phyloP scores from a whole-genome alignment of 108 stramenopile species.

The Nitzschia palea region DNA sequence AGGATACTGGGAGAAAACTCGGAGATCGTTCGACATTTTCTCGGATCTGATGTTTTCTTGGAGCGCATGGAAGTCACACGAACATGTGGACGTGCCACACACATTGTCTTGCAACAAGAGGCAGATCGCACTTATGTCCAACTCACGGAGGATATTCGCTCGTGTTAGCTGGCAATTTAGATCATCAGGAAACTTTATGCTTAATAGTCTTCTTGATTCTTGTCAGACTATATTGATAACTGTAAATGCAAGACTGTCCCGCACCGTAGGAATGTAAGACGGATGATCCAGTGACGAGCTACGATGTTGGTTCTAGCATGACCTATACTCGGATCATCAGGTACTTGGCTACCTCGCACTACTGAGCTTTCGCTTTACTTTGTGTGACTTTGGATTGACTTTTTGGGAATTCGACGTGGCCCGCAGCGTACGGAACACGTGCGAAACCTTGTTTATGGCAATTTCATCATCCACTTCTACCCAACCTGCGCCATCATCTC shows the following conservation, averaged over 20 bases:
- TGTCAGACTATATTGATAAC: too few species aligned
- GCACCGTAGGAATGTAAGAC: too few species aligned
- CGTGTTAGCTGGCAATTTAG: too few species aligned
- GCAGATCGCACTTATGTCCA: slow-evolving; percentile 28
- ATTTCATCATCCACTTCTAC: slow-evolving; percentile 10
- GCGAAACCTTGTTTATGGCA: slow-evolving; percentile 7
- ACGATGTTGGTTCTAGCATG: too few species aligned
- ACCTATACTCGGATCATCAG: too few species aligned
- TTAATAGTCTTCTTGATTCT: too few species aligned
- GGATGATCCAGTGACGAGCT: too few species aligned
- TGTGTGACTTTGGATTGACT: not conserved
- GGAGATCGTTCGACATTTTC: slow-evolving; percentile 1
- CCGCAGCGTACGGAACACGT: slow-evolving; percentile 16
- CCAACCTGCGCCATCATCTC: slow-evolving; percentile 19
- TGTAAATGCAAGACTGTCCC: too few species aligned
- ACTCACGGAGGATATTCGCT: slow-evolving; percentile 38
- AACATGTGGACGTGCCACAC: slow-evolving; percentile 28
- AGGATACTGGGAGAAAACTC: slow-evolving; percentile 25
- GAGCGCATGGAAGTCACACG: slow-evolving; percentile 35
- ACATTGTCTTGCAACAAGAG: slow-evolving; percentile 30
- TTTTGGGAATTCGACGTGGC: not conserved
- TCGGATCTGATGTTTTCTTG: slow-evolving; percentile 25
- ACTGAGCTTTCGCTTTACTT: too few species aligned
- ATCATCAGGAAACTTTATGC: too few species aligned
- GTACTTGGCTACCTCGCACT: too few species aligned